These are phyloP conservation scores for Corymbia citriodora DNA, from an alignment of 441 rosid species.

Conservation along the genomic window DNA sequence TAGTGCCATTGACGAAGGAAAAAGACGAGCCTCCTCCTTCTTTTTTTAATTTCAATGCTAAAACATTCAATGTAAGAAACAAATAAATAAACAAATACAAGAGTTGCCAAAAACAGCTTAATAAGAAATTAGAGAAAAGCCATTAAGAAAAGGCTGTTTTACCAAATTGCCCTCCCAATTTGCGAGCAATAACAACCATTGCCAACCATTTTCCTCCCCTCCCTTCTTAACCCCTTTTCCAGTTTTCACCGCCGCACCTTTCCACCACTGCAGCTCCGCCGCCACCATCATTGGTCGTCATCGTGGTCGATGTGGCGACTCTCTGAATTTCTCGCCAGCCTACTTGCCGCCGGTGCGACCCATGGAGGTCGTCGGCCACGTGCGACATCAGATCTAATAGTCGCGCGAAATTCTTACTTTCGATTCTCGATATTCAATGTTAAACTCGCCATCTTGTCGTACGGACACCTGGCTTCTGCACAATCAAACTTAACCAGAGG, in stretches of 20 bases:
- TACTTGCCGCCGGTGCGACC: not conserved
- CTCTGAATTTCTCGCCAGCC: not conserved
- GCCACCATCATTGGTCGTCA: not conserved
- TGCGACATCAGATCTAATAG: not conserved
- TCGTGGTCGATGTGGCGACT: not conserved
- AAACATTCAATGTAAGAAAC: not conserved
- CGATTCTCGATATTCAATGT: not conserved
- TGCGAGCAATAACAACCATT: not conserved
- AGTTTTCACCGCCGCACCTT: not conserved
- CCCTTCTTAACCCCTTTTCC: not conserved
- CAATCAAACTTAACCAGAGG: not conserved
- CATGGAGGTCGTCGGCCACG: not conserved
- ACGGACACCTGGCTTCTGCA: not conserved
- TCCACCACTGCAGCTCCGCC: not conserved
- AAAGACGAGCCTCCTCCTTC: no score
- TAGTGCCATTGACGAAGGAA: no score
- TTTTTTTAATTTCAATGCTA: not conserved
- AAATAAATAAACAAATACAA: no score
- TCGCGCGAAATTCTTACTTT: not conserved
- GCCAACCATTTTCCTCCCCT: not conserved
- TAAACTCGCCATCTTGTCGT: not conserved
- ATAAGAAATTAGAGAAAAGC: not conserved
- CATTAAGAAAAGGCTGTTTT: no score
- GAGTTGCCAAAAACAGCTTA: not conserved
- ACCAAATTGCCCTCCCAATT: not conserved